phyloP scores from a whole-genome alignment of 2,329 filamentous ascomycete species.

The Xylaria sp. region DNA sequence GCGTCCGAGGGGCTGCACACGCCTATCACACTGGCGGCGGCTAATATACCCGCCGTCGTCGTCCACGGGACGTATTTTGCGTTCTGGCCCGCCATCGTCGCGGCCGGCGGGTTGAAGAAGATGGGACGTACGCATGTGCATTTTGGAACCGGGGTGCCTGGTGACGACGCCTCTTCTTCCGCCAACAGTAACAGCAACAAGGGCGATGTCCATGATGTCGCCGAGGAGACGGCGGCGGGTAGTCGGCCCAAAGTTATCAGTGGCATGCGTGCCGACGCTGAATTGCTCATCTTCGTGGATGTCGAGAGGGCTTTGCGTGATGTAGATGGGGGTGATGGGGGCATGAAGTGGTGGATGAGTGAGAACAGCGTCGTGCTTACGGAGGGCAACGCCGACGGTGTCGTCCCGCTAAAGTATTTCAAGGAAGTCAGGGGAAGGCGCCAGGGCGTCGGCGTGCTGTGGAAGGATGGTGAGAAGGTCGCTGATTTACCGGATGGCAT shows the following conservation, averaged over 20 bases:
- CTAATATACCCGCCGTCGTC: slow-evolving; percentile 67
- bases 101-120: slow-evolving; percentile 75
- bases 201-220: slow-evolving; percentile 24
- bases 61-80: slow-evolving; percentile 90
- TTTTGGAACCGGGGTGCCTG: slow-evolving; percentile 77
- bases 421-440: slow-evolving; percentile 70
- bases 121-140: slow-evolving; percentile 93
- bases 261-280: slow-evolving; percentile 79
- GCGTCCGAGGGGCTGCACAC: slow-evolving; percentile 74
- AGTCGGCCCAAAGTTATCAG: slow-evolving; percentile 65
- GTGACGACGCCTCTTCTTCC: slow-evolving; percentile 37
- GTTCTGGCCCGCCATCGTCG: slow-evolving; percentile 76
- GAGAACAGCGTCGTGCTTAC: slow-evolving; percentile 79
- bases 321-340: slow-evolving; percentile 31
- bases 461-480: slow-evolving; percentile 71
- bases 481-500: slow-evolving; percentile 69
- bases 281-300: slow-evolving; percentile 80
- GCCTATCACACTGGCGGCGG: slow-evolving; percentile 65
- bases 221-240: slow-evolving; percentile 3
- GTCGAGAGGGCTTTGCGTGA: slow-evolving; percentile 68
- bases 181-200: not conserved
- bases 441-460: slow-evolving; percentile 67
- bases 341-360: slow-evolving; percentile 76
- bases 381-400: slow-evolving; percentile 61
- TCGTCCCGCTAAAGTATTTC: slow-evolving; percentile 72